Evolutionary conservation across 352 stramenopile species (phyloP), one percentile per base, ranked within the genome.

Genomic region (Phytophthora melonis): DNA sequence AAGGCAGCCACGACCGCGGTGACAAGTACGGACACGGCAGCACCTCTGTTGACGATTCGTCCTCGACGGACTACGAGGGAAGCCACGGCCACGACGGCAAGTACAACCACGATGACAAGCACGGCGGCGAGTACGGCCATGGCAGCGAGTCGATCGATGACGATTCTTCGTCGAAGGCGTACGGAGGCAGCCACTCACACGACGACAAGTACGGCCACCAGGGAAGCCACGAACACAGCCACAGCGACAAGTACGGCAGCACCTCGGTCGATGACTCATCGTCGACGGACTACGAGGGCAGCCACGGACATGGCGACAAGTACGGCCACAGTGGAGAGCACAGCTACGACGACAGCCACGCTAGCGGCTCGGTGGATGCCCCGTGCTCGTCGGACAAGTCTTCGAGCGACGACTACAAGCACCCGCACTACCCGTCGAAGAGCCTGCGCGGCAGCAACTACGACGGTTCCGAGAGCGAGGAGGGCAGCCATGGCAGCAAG

Each of bases 391-490:
- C 65, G 23, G 65, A 55, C 6, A 65, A 65, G 19, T 60, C 65
- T 32, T 68, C 39, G 19, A 23, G 63, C 11, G 43, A 21, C 13
- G 30, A 67, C 21, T 64, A 70, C 53, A 6, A 21, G 32, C 21
- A 53, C 62, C 16, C 39, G 52, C 23, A 61, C 45, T 67, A 74
- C 65, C 58, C 70, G 52, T 66, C 64, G 14, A 74, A 70, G 47
- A 19, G 59, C 36, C 54, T 78, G 16, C 70, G 70, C 1, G 70
- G 70, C 39, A 78, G 66, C 47, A 64, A 32, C 53, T 74, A 74
- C 60, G 25, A 32, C 21, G 30, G 23, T 47, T 54, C 32, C 11
- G 18, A 66, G 9, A 41, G 47, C 34, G 58, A 62, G 23, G 41
- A 62, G 19, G 57, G 49, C 14, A 70, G 41, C 27, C 43, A 59